A percentile compares a stretch with the other conserved stretches of the same genome.
phyloP scores from a whole-genome alignment of 805 yeast species.

The Saturnispora hagleri region DNA sequence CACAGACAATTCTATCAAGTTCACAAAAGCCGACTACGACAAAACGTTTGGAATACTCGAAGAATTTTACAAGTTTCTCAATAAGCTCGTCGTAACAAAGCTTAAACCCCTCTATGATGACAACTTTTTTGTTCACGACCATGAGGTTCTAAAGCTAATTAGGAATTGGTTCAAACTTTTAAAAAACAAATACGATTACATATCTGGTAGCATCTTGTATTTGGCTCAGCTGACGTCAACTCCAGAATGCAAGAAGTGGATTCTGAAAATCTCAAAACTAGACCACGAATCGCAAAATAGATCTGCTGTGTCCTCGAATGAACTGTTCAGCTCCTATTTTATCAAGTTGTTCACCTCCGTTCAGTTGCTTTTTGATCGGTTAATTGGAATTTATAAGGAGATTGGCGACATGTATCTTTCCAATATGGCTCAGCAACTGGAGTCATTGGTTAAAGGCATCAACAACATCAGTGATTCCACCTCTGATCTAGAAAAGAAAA shows the following conservation, averaged over 20 bases:
- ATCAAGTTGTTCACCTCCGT: conserved; percentile 25
- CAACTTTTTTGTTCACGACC: conserved; percentile 23
- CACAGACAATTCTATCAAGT: conserved; percentile 1
- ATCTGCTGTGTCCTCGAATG: conserved; percentile 22
- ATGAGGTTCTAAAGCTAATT: conserved; percentile 18
- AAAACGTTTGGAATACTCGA: conserved; percentile 23
- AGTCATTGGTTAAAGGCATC: conserved; percentile 15
- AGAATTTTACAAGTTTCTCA: conserved; percentile 20
- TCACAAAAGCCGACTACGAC: conserved; percentile 18
- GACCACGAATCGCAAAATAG: conserved; percentile 18
- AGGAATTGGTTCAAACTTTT: conserved; percentile 22
- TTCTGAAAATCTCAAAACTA: conserved; percentile 13
- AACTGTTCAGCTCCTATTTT: conserved; percentile 25
- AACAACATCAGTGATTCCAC: conserved; percentile 25
- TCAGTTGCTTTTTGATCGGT: conserved; percentile 18
- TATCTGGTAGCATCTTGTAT: conserved; percentile 24
- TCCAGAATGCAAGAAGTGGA: conserved; percentile 21
- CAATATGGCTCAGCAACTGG: conserved; percentile 14
- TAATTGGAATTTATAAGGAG: conserved; percentile 19
- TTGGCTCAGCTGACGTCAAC: conserved; percentile 22
- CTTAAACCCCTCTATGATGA: conserved; percentile 24
- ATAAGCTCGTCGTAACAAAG: conserved; percentile 18
- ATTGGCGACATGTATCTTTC: conserved; percentile 11
- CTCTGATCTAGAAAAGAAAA: conserved; percentile 25
- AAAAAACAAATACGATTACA: conserved; percentile 19